Base-by-base conservation (phyloP, 768 basidiomycete genomes). In the Thelephora ganbajun region DNA sequence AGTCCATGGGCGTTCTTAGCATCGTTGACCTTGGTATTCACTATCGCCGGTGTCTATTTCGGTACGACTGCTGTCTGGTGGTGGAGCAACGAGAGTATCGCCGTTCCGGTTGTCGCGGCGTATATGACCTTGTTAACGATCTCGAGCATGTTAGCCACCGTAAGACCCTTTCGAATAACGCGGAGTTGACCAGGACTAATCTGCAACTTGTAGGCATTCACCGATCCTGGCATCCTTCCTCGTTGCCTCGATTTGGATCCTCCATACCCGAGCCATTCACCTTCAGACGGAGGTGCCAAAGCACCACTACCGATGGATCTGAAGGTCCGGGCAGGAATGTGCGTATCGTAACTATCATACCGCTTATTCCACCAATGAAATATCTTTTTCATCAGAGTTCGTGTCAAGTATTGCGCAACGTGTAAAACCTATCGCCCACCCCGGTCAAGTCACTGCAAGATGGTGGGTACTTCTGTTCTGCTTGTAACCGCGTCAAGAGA, bases 391-490 rank as follows among this genome's bases (percentile, higher is more conserved):
- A 18, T 12, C 57, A 93, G 91, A 23, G 86, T 94, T 33, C 80
- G 85, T 9, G 83, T 90, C 48, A 96, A 94, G 64, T 97, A 90
- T 56, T 99, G 94, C 60, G 76, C 82, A 30, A 97, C 92, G 11
- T 99, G 94, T 64, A 76, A 77, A 56, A 90, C 78, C 1, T 99
- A 97, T 59, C 79, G 94, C 16, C 90, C 94, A 6, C 94, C 94
- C 3, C 70, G 94, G 52, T 85, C 91, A 16, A 94, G 88, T 58
- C 94, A 99, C 63, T 99, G 94, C 62, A 89, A 92, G 61, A 76
- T 96, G 77, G 90, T 89, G 55, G 58, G 72, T 62, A 18, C 33
- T 22, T 39, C 41, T 11, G 20, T 41, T 3, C 6, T 46, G 16
- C n/a, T 22, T 46, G 44, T 36, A 44, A 23, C 33, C 20, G 33